A percentile compares a stretch with the other conserved stretches of the same genome.
phyloP scores from a whole-genome alignment of 345 rosid species.

The Iberis pinnata region DNA sequence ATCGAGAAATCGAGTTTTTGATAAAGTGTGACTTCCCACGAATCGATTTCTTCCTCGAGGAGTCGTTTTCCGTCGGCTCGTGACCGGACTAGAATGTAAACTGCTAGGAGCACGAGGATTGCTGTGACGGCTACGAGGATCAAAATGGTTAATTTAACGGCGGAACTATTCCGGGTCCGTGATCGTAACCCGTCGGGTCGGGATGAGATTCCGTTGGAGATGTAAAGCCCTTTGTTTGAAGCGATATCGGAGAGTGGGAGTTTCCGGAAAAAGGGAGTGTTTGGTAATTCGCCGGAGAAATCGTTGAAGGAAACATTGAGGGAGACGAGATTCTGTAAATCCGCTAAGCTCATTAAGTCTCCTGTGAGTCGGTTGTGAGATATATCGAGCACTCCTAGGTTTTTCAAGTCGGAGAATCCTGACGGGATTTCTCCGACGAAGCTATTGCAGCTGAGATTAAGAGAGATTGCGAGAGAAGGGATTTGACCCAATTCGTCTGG shows the following conservation, averaged over 20 bases:
- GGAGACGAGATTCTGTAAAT: slow-evolving; percentile 69
- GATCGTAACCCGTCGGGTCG: slow-evolving; percentile 15
- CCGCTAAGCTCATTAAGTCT: slow-evolving; percentile 45
- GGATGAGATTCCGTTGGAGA: slow-evolving; percentile 31
- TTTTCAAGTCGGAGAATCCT: slow-evolving; percentile 48
- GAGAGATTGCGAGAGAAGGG: slow-evolving; percentile 62
- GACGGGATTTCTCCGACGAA: slow-evolving; percentile 53
- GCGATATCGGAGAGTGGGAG: slow-evolving; percentile 74
- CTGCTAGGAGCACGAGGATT: slow-evolving; percentile 51
- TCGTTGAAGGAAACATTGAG: slow-evolving; percentile 80
- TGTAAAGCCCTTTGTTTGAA: slow-evolving; percentile 49
- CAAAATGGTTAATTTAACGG: slow-evolving; percentile 31
- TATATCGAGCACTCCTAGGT: slow-evolving; percentile 61
- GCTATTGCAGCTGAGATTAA: slow-evolving; percentile 74
- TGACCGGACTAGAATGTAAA: slow-evolving; percentile 40
- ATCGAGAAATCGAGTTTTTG: slow-evolving; percentile 78
- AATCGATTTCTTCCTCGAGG: slow-evolving; percentile 34
- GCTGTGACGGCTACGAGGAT: slow-evolving; percentile 19
- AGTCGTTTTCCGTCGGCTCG: slow-evolving; percentile 35
- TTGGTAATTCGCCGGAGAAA: slow-evolving; percentile 70
- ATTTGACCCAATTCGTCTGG: slow-evolving; percentile 59
- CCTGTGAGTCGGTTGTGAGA: slow-evolving; percentile 71
- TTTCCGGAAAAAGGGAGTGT: slow-evolving; percentile 68
- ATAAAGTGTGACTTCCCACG: slow-evolving; percentile 75
- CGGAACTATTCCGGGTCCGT: slow-evolving; percentile 46